Evolutionary conservation across 2,329 filamentous ascomycete species (phyloP).

Genomic region (Acrocalymma vagum): DNA sequence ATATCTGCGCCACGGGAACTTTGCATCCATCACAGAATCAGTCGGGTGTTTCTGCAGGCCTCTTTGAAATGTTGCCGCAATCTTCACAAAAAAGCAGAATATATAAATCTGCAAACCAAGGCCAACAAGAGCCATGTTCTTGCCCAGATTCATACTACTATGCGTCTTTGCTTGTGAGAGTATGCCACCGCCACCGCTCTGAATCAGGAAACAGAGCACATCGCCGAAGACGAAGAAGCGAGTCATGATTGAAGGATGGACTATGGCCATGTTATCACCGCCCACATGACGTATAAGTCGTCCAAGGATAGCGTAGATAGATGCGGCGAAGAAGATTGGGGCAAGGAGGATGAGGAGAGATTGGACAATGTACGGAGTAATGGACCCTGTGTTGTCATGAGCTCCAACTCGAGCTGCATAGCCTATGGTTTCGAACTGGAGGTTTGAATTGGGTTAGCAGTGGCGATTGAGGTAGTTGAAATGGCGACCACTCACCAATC

Average conservation of each 20-base stretch:
- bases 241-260: conserved; percentile 59
- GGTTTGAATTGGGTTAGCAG: conserved; percentile 2
- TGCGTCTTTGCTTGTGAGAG: conserved; percentile 38
- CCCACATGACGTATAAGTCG: conserved; percentile 49
- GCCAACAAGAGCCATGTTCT: conserved; percentile 65
- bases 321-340: conserved; percentile 57
- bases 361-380: conserved; percentile 50
- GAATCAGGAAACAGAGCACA: conserved; percentile 61
- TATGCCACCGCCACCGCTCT: conserved; percentile 58
- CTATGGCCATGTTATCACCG: conserved; percentile 54
- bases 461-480: conserved; percentile 13
- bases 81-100: conserved; percentile 64
- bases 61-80: conserved; percentile 59
- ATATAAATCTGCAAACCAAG: conserved; percentile 66
- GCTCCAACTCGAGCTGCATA: conserved; percentile 42
- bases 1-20: conserved; percentile 44
- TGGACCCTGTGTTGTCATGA: conserved; percentile 36
- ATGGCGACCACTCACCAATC: conserved; percentile 51
- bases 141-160: conserved; percentile 46
- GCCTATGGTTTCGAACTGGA: conserved; percentile 50
- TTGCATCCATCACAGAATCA: conserved; percentile 20
- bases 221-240: conserved; percentile 65
- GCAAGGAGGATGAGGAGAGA: conserved; percentile 52
- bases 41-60: conserved; percentile 48
- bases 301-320: conserved; percentile 57